Percentiles rank a stretch among this genome's conserved stretches.
Evolutionary conservation across 768 basidiomycete species (phyloP).

Genomic region (Suillus luteus): DNA sequence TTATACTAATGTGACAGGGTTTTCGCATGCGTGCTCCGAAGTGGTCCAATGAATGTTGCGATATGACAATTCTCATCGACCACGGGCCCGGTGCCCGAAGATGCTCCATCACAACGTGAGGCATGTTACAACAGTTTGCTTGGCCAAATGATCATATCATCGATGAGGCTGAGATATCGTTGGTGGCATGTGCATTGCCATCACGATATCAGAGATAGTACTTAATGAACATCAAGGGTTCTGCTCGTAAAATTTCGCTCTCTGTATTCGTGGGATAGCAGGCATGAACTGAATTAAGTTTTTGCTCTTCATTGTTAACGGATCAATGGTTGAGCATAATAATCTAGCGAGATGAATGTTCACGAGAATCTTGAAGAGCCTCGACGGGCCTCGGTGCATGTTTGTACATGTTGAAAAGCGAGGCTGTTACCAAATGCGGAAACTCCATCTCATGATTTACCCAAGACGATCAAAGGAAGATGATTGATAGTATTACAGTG

Average conservation of each 20-base stretch:
- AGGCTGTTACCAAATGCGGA: background rate
- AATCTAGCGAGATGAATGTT: background rate
- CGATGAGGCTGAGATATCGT: background rate
- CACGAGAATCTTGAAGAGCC: background rate
- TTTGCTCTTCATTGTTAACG: background rate
- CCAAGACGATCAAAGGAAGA: background rate
- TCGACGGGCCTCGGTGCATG: background rate
- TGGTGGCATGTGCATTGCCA: background rate
- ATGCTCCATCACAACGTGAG: background rate
- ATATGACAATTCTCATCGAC: background rate
- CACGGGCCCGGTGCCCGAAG: background rate
- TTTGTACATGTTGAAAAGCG: conserved; percentile 4
- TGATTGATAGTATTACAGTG: background rate
- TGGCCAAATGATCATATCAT: background rate
- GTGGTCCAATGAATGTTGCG: background rate
- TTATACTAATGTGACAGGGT: background rate
- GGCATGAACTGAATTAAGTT: background rate
- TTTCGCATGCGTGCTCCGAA: background rate
- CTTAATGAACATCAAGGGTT: background rate
- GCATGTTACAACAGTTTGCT: background rate
- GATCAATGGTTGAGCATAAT: conserved; percentile 5
- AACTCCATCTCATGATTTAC: background rate
- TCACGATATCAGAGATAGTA: background rate
- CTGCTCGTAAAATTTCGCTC: background rate
- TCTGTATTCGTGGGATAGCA: background rate